Base-by-base conservation (phyloP, 2,329 filamentous ascomycete species). In the Fonsecaea nubica region DNA sequence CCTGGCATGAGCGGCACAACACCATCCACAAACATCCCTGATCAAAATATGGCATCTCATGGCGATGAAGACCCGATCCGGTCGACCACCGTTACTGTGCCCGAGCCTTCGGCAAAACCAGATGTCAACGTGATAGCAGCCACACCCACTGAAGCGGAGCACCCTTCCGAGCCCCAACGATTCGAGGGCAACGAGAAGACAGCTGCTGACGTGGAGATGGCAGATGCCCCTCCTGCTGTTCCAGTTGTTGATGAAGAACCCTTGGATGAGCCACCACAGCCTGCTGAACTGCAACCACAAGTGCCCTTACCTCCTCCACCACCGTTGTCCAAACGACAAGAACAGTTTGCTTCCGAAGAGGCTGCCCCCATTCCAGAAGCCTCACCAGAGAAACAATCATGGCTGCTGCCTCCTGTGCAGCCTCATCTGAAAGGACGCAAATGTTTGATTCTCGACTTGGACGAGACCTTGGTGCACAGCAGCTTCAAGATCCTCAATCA, bases 401-500 rank as follows among this genome's bases (percentile, higher is more conserved):
- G 86, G 80, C 83, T 99, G 40, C 82, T 99, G 62, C 93, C 93
- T n/a, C 89, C 93, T 0, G 86, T 94, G 71, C 84, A 89, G 48
- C 89, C 92, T 32, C 89, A 92, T 73, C 88, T 95, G 74, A 89
- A 90, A 78, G 92, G 93, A 33, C 90, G 92, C 76, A 99, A 99
- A 79, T 99, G 95, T 74, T 82, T 99, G 48, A 94, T 99, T 18
- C 85, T 99, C 54, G 95, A 99, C 81, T 83, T 99, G 68, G 95
- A 99, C 73, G 95, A 99, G 79, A 99, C 95, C 1, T 82, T 99
- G 60, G 95, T 99, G 30, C 95, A 99, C 82, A 98, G 95, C 79
- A 98, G 95, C 73, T 99, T 99, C 82, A 99, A 99, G 93, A 95
- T 98, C 72, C 85, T 99, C 54, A 93, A 98, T 76, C 94, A 98